A percentile compares a stretch with the other conserved stretches of the same genome.
Evolutionary conservation across 768 basidiomycete species (phyloP).

Genomic region (Mycena galopus): DNA sequence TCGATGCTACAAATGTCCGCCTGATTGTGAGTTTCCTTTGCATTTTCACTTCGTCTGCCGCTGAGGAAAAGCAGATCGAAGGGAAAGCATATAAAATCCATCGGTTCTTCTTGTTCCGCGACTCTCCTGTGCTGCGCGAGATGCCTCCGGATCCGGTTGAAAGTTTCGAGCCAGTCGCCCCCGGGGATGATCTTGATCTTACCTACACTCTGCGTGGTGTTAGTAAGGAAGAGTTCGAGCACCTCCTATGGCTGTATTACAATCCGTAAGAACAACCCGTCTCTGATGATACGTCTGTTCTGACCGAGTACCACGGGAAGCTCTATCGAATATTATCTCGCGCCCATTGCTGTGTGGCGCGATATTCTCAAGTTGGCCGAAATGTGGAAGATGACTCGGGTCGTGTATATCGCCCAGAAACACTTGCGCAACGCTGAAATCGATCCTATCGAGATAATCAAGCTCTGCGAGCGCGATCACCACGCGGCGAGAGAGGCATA

Average conservation of each 20-base stretch:
- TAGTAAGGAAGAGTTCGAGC: constrained; percentile 22
- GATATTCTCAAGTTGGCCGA: constrained; percentile 22
- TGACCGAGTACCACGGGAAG: background rate
- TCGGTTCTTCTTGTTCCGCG: background rate
- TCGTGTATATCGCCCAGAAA: background rate
- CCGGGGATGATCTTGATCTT: no score
- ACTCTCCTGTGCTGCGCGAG: constrained; percentile 25
- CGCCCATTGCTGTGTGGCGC: constrained; percentile 11
- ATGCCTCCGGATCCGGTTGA: background rate
- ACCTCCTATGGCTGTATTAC: constrained; percentile 25
- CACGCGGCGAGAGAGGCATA: constrained; percentile 9
- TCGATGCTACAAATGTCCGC: background rate
- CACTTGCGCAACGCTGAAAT: background rate
- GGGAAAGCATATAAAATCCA: constrained; percentile 14
- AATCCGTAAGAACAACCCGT: constrained; percentile 18
- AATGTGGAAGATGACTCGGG: constrained; percentile 19
- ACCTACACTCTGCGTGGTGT: no score
- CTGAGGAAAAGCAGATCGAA: constrained; percentile 14
- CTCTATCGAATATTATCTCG: background rate
- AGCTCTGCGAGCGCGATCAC: constrained; percentile 4
- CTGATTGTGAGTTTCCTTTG: background rate
- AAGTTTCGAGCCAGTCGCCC: background rate
- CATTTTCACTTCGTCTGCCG: background rate
- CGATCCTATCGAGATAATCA: constrained; percentile 13
- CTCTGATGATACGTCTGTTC: background rate